Conservation (phyloP, 108 stramenopile genomes). For the Nitzschia palea region DNA sequence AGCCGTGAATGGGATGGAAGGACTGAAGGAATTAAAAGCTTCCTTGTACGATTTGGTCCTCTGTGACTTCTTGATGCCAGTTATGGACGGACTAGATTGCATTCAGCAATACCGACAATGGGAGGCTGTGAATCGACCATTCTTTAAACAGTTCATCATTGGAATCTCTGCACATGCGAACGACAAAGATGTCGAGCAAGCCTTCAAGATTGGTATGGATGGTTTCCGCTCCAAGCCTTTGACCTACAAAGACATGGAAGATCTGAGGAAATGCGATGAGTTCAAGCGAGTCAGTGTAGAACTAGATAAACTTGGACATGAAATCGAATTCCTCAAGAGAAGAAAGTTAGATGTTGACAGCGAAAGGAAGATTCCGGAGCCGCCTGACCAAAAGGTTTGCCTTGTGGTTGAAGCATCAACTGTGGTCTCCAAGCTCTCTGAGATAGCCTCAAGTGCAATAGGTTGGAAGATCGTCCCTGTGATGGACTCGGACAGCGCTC, state of each 20-base stretch:
- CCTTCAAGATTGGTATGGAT: constrained; percentile 66
- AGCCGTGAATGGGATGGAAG: constrained; percentile 71
- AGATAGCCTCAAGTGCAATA: constrained; percentile 27
- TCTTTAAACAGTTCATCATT: constrained; percentile 56
- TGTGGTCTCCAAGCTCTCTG: constrained; percentile 13
- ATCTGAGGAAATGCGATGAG: constrained; percentile 36
- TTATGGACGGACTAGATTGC: constrained; percentile 77
- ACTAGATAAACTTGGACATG: constrained; percentile 25
- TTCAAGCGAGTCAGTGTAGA: constrained; percentile 5
- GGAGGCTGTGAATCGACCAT: constrained; percentile 43
- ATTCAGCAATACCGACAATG: constrained; percentile 61
- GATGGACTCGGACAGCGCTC: constrained; percentile 35
- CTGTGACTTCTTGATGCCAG: constrained; percentile 79
- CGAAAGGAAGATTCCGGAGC: background rate
- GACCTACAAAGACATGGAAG: constrained; percentile 49
- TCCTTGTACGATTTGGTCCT: constrained; percentile 61
- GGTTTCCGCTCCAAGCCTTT: constrained; percentile 58
- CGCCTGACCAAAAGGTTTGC: constrained; percentile 4
- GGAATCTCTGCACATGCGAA: constrained; percentile 71
- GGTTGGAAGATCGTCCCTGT: constrained; percentile 50
- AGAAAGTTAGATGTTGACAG: background rate
- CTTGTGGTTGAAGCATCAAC: constrained; percentile 21
- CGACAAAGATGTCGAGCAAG: constrained; percentile 47
- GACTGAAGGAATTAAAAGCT: constrained; percentile 51
- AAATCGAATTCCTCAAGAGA: constrained; percentile 16